phyloP scores from a whole-genome alignment of 2,329 filamentous ascomycete species.

The Aspergillus sp. region DNA sequence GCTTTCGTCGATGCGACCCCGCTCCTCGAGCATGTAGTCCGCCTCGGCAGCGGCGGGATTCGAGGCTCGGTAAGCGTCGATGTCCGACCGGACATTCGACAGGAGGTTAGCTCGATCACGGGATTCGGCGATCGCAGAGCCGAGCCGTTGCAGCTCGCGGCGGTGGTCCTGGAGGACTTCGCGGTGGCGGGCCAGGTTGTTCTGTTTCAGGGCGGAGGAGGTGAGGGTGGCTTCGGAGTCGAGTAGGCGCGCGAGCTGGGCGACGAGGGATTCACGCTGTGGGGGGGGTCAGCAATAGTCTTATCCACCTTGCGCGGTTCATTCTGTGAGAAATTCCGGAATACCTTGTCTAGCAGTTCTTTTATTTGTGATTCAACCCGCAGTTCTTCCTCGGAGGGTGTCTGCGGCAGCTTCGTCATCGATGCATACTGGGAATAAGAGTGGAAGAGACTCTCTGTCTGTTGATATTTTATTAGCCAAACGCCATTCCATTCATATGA shows the following conservation, averaged over 20 bases:
- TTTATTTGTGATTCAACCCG: constrained; percentile 76
- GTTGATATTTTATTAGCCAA: background rate
- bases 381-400: constrained; percentile 81
- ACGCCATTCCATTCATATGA: background rate
- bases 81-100: constrained; percentile 86
- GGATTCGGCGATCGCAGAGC: constrained; percentile 68
- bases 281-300: no score
- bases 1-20: constrained; percentile 79
- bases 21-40: constrained; percentile 95
- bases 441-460: constrained; percentile 73
- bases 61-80: constrained; percentile 77
- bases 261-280: constrained; percentile 81
- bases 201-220: constrained; percentile 92
- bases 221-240: constrained; percentile 87
- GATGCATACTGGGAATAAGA: constrained; percentile 88
- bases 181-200: constrained; percentile 86
- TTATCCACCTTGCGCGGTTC: no score
- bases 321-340: no score
- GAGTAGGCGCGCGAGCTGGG: constrained; percentile 80
- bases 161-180: constrained; percentile 87
- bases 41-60: constrained; percentile 83
- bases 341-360: constrained; percentile 67
- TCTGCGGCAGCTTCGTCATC: constrained; percentile 72
- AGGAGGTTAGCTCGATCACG: constrained; percentile 88
- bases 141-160: constrained; percentile 74